phyloP scores from a whole-genome alignment of 495 filamentous ascomycete genomes.

The Xylaria acuta region DNA sequence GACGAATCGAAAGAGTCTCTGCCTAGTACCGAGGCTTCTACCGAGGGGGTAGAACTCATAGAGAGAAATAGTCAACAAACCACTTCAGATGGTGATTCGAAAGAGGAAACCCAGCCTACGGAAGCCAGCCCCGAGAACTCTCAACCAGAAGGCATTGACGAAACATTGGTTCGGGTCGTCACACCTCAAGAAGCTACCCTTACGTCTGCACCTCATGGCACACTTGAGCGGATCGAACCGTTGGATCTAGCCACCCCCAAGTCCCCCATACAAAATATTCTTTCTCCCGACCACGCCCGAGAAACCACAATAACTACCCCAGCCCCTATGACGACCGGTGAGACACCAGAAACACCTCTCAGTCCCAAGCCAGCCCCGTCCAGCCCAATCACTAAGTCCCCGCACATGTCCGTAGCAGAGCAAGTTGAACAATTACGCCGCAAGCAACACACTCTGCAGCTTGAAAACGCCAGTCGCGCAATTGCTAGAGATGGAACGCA shows the following conservation, averaged over 20 bases:
- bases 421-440: constrained; percentile 57
- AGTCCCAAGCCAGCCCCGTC: constrained; percentile 22
- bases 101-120: constrained; percentile 36
- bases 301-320: constrained; percentile 9
- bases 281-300: constrained; percentile 26
- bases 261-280: constrained; percentile 32
- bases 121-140: constrained; percentile 24
- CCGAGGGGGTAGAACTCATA: constrained; percentile 44
- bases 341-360: constrained; percentile 19
- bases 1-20: constrained; percentile 79
- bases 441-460: constrained; percentile 46
- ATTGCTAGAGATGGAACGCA: constrained; percentile 27
- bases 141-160: constrained; percentile 30
- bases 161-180: constrained; percentile 27
- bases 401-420: constrained; percentile 49
- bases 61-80: constrained; percentile 50
- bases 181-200: constrained; percentile 34
- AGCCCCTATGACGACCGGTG: constrained; percentile 3
- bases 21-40: constrained; percentile 63
- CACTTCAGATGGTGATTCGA: constrained; percentile 37
- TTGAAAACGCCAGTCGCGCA: constrained; percentile 40
- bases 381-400: constrained; percentile 16
- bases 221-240: constrained; percentile 66
- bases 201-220: constrained; percentile 27
- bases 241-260: constrained; percentile 72